These are phyloP conservation scores for Phytophthora crassamura DNA, from an alignment of 352 stramenopile genomes.

Conservation along the genomic window DNA sequence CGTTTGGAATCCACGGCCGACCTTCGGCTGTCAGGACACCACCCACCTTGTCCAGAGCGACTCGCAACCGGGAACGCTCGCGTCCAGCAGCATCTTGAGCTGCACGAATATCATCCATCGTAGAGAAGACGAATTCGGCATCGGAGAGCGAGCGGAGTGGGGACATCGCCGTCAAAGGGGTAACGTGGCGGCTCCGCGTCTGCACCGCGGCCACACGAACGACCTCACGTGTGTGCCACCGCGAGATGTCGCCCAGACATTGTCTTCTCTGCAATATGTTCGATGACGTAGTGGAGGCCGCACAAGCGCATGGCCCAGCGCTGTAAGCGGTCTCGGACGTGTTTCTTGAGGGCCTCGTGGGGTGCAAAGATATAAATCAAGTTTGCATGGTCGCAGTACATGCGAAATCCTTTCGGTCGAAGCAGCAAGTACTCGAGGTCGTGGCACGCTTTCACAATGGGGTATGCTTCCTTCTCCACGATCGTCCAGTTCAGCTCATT, in stretches of 20 bases:
- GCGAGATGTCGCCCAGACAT: constrained; percentile 16
- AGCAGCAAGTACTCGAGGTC: background rate
- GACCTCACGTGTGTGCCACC: constrained; percentile 1
- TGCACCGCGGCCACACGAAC: background rate
- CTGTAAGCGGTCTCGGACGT: constrained; percentile 10
- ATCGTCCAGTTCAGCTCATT: constrained; percentile 2
- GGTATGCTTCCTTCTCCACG: constrained; percentile 1
- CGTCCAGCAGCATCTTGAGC: too few species aligned
- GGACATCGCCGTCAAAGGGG: background rate
- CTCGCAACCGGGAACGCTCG: background rate
- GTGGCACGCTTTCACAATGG: background rate
- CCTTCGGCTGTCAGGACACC: background rate
- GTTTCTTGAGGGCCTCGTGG: constrained; percentile 12
- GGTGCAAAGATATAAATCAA: constrained; percentile 28
- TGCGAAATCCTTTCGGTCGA: background rate
- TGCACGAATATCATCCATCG: background rate
- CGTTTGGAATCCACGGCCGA: constrained; percentile 1
- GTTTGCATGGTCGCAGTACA: constrained; percentile 34
- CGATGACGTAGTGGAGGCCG: constrained; percentile 24
- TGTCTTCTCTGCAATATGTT: constrained; percentile 16
- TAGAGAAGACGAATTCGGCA: constrained; percentile 7
- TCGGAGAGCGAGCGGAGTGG: background rate
- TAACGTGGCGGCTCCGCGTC: background rate
- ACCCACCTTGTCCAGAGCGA: constrained; percentile 8
- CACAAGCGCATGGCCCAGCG: constrained; percentile 21